Conservation (phyloP, 139 green algal species). For the Coelastrella sp. region DNA sequence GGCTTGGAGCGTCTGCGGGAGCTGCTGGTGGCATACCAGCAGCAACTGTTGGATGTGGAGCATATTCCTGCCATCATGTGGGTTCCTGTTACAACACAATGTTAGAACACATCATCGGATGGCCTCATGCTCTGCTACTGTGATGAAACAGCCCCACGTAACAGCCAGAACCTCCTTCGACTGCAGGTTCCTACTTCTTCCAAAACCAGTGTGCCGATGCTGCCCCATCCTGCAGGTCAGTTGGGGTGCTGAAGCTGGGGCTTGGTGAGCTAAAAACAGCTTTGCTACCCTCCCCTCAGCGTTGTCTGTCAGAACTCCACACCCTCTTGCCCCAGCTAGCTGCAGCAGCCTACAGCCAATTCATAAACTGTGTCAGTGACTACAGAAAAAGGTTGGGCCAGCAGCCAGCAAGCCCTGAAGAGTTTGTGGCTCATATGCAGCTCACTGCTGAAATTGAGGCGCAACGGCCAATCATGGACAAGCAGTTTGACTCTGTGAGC, state of each 20-base stretch:
- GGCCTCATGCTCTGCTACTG: no score
- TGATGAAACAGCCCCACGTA: no score
- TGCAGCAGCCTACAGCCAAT: slow-evolving; percentile 58
- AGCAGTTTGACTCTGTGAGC: slow-evolving; percentile 61
- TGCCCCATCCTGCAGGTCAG: slow-evolving; percentile 45
- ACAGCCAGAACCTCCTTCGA: no score
- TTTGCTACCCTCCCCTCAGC: slow-evolving; percentile 60
- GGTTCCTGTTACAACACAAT: background rate
- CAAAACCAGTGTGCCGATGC: background rate
- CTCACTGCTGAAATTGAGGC: slow-evolving; percentile 67
- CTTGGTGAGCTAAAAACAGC: slow-evolving; percentile 55
- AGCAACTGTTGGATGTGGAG: slow-evolving; percentile 44
- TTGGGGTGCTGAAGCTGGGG: slow-evolving; percentile 60
- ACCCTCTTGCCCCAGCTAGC: slow-evolving; percentile 66
- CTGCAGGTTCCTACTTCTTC: no score
- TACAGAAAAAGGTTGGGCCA: slow-evolving; percentile 58
- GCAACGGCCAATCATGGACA: slow-evolving; percentile 53
- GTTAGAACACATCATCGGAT: background rate
- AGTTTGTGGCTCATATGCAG: slow-evolving; percentile 65
- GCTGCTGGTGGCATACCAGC: slow-evolving; percentile 40
- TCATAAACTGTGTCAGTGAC: slow-evolving; percentile 60
- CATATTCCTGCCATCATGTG: slow-evolving; percentile 33
- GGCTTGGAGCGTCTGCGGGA: slow-evolving; percentile 16
- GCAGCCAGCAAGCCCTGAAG: slow-evolving; percentile 63
- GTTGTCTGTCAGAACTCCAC: slow-evolving; percentile 59